Evolutionary conservation across 208 protist genomes (phyloP).

Genomic region (Leishmania arabica): DNA sequence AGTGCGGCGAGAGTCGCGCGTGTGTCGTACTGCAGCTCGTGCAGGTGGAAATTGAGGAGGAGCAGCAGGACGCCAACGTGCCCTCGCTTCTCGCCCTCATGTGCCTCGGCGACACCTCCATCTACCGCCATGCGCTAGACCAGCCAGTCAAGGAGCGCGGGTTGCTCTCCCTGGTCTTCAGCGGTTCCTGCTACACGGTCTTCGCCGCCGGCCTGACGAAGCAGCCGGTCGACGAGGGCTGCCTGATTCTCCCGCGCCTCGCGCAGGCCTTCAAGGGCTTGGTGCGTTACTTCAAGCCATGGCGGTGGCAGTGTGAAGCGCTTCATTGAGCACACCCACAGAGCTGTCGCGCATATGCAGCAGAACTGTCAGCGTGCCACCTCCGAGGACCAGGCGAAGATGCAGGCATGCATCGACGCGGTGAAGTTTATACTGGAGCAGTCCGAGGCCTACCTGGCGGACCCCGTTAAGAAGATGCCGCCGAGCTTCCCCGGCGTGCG

Average conservation of each 20-base stretch:
- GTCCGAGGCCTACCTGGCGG: constrained; percentile 33
- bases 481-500: constrained; percentile 20
- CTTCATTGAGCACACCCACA: constrained; percentile 30
- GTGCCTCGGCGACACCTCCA: constrained; percentile 31
- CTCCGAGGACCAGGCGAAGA: constrained; percentile 32
- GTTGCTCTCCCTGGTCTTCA: constrained; percentile 33
- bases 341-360: constrained; percentile 25
- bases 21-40: constrained; percentile 49
- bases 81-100: constrained; percentile 35
- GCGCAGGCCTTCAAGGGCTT: constrained; percentile 21
- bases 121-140: constrained; percentile 33
- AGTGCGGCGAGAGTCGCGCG: constrained; percentile 41
- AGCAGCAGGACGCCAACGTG: constrained; percentile 37
- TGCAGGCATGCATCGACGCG: constrained; percentile 31
- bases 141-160: constrained; percentile 28
- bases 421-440: constrained; percentile 28
- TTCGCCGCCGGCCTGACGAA: constrained; percentile 31
- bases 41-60: constrained; percentile 28
- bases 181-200: constrained; percentile 42
- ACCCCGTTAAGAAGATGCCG: constrained; percentile 30
- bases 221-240: constrained; percentile 40
- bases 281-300: constrained; percentile 29
- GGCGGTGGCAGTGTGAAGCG: constrained; percentile 39
- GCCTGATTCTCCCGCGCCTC: constrained; percentile 30
- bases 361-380: constrained; percentile 14